phyloP scores from a whole-genome alignment of 106 monocot genomes.

The Dendrobium officinale region DNA sequence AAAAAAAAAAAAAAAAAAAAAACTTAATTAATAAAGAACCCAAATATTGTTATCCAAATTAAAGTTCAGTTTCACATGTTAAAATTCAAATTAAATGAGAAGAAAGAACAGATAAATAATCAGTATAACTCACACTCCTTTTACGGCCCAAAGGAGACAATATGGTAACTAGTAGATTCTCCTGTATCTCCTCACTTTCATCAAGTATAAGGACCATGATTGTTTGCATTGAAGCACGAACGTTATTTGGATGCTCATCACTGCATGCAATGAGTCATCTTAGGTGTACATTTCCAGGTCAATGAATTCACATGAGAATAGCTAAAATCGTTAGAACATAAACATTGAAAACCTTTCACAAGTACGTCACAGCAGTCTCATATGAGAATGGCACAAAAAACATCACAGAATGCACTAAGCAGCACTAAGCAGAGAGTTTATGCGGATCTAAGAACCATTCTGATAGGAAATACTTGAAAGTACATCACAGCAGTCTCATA shows the following conservation, averaged over 20 bases:
- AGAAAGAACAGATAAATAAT: neutral
- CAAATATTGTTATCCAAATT: neutral
- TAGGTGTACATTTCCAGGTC: neutral
- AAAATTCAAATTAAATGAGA: neutral
- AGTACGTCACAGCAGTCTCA: neutral
- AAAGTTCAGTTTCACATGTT: neutral
- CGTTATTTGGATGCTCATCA: constrained; percentile 78
- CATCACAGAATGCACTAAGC: neutral
- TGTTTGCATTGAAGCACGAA: constrained; percentile 80
- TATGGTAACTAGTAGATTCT: constrained; percentile 55
- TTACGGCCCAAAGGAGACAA: constrained; percentile 73
- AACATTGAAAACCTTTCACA: neutral
- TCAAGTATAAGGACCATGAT: constrained; percentile 89
- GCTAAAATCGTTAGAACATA: neutral
- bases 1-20: constrained; percentile 22
- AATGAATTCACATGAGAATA: neutral
- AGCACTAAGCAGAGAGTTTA: neutral
- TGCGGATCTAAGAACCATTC: neutral
- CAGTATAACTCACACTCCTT: constrained; percentile 38
- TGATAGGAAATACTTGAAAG: neutral
- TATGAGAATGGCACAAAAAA: neutral
- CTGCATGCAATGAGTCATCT: constrained; percentile 37
- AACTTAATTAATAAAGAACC: neutral
- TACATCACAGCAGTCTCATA: neutral
- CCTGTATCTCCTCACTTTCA: constrained; percentile 92